Percentiles rank a stretch among this genome's conserved stretches.
phyloP scores from a whole-genome alignment of 2,329 filamentous ascomycete species.

The Cladosporium sp. region DNA sequence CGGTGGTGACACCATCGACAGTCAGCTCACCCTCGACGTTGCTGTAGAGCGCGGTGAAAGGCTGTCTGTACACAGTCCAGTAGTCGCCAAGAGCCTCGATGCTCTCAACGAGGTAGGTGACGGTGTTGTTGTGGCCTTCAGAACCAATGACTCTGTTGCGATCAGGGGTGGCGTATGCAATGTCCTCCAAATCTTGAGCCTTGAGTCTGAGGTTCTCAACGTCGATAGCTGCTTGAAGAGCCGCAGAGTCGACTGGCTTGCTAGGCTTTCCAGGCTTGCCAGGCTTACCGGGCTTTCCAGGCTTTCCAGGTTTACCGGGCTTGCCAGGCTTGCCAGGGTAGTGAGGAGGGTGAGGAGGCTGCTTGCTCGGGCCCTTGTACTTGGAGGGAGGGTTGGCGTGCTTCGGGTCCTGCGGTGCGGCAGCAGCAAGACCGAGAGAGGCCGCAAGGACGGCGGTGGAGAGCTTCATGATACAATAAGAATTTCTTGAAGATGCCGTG shows the following conservation, averaged over 20 bases:
- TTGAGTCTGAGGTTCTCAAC: constrained; percentile 26
- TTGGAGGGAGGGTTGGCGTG: background rate
- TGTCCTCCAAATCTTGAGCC: constrained; percentile 38
- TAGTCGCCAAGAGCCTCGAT: constrained; percentile 55
- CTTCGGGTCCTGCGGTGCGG: constrained; percentile 3
- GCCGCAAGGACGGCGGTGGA: constrained; percentile 13
- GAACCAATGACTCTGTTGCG: constrained; percentile 44
- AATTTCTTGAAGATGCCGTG: background rate
- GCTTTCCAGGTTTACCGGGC: background rate
- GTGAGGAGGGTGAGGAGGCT: constrained; percentile 14
- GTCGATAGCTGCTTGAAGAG: constrained; percentile 20
- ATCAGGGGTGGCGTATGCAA: constrained; percentile 42
- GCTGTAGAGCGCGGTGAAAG: constrained; percentile 40
- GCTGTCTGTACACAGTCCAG: constrained; percentile 61
- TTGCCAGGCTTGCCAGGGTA: background rate
- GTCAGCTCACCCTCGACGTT: constrained; percentile 44
- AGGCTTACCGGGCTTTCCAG: background rate
- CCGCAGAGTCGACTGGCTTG: constrained; percentile 38
- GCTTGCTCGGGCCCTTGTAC: background rate
- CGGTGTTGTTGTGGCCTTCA: constrained; percentile 43
- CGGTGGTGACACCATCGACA: constrained; percentile 60
- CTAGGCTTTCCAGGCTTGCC: background rate
- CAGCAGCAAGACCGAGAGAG: constrained; percentile 13
- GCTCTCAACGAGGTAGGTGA: constrained; percentile 41
- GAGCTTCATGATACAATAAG: constrained; percentile 14